A percentile compares a stretch with the other conserved stretches of the same genome.
Conservation (phyloP, 495 filamentous ascomycete genomes). For the Trypethelium eluteriae region DNA sequence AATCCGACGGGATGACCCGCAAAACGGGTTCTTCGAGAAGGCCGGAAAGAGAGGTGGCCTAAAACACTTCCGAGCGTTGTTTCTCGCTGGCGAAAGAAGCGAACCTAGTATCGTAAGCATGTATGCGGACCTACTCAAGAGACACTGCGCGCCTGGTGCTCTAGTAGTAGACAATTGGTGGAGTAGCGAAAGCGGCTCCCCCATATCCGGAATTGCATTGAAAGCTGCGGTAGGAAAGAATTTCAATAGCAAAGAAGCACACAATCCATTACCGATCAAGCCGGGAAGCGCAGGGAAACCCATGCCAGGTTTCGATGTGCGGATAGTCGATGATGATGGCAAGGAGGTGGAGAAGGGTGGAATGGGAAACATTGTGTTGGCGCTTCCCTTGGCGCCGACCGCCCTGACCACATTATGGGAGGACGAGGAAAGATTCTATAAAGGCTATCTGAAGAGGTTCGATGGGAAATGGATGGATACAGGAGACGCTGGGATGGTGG, state of each 20-base stretch:
- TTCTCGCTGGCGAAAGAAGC: conserved; percentile 82
- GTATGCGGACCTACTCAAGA: conserved; percentile 62
- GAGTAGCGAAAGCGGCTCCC: conserved; percentile 85
- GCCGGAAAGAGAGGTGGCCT: conserved; percentile 60
- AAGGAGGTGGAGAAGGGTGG: conserved; percentile 53
- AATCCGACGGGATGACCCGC: conserved; percentile 76
- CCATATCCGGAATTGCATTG: conserved; percentile 75
- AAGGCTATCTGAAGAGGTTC: conserved; percentile 72
- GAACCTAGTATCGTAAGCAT: conserved; percentile 77
- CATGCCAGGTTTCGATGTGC: conserved; percentile 84
- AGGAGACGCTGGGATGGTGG: conserved; percentile 80
- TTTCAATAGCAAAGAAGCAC: conserved; percentile 28
- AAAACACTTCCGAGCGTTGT: conserved; percentile 60
- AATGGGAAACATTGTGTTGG: conserved; percentile 93
- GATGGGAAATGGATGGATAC: conserved; percentile 77
- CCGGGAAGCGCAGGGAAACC: conserved; percentile 84
- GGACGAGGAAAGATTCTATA: conserved; percentile 77
- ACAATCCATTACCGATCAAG: conserved; percentile 49
- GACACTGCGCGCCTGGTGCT: conserved; percentile 55
- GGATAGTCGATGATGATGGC: conserved; percentile 73
- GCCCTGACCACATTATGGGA: conserved; percentile 78
- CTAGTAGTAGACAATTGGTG: conserved; percentile 91
- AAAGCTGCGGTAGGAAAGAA: conserved; percentile 45
- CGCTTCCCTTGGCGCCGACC: conserved; percentile 71
- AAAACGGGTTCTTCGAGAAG: conserved; percentile 54